phyloP scores from a whole-genome alignment of 768 basidiomycete species.

The Mrakia gelida region DNA sequence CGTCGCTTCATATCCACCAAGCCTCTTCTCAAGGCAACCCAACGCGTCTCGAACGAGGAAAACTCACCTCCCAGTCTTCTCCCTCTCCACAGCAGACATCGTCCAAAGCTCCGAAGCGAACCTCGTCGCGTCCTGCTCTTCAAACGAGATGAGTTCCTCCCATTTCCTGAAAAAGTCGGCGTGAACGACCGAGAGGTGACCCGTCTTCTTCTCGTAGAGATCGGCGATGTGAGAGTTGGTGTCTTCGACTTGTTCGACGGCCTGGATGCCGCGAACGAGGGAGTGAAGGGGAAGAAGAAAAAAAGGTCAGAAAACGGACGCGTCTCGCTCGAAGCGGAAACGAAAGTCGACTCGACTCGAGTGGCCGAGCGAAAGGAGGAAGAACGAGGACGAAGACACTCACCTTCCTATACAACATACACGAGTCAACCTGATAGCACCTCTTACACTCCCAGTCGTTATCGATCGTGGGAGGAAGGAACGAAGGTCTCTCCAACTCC shows the following conservation, averaged over 20 bases:
- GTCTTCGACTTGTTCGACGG: slow-evolving; percentile 63
- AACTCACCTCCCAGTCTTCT: slow-evolving; percentile 61
- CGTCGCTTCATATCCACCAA: no score
- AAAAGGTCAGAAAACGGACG: slow-evolving; percentile 23
- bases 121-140: slow-evolving; percentile 78
- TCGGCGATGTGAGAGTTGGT: slow-evolving; percentile 49
- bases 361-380: neutral
- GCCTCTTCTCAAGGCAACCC: no score
- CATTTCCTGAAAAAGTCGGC: slow-evolving; percentile 79
- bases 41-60: no score
- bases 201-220: slow-evolving; percentile 71
- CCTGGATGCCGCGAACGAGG: slow-evolving; percentile 46
- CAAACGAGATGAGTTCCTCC: slow-evolving; percentile 77
- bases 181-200: slow-evolving; percentile 67
- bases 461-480: slow-evolving; percentile 84
- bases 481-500: slow-evolving; percentile 45
- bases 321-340: no score
- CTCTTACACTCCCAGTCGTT: slow-evolving; percentile 68
- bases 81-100: slow-evolving; percentile 71
- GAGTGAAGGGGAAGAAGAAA: neutral
- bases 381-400: slow-evolving; percentile 19
- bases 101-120: slow-evolving; percentile 94
- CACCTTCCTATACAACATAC: slow-evolving; percentile 91
- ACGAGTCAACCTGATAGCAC: slow-evolving; percentile 78
- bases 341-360: neutral